Base-by-base conservation (phyloP, 1,284 basidiomycete species). In the Leccinum solheimii region DNA sequence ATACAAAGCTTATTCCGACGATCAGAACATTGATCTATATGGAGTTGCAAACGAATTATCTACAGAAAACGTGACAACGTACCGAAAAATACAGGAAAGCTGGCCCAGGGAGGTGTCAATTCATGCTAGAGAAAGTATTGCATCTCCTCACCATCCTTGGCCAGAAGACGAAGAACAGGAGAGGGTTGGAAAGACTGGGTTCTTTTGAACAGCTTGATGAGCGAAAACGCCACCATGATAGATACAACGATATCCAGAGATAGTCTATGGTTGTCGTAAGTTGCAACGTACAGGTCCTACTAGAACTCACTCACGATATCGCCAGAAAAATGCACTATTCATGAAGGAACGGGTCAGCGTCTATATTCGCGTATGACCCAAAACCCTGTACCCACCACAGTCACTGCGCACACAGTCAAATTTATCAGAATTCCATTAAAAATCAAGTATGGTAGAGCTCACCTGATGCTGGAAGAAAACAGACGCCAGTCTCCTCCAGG, bases 61-160 rank as follows among this genome's bases (percentile, higher is more conserved):
- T 26, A 19, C 11, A 3, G 13, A 48, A 56, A 14, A 56, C 13
- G 13, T 40, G 34, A 21, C 9, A 48, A 56, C 57, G n/a, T 11
- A 59, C 57, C 5, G 9, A 30, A 57, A 59, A 48, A 26, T 48
- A 59, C 27, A 59, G 3, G 21, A n/a, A 2, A 59, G 58, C 58
- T 59, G 34, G 27, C 32, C 32, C 32, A 34, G 23, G 14, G 13
- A 34, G 3, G 32, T 6, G 11, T 59, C 30, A 57, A 16, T 48
- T 48, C 2, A 56, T 27, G 36, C 11, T 26, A 26, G 30, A 19
- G 7, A 57, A 48, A 48, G 5, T 30, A 14, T n/a, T n/a, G 32
- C 5, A 34, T 32, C 2, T 8, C 7, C 58, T 56, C n/a, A 59
- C 58, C 58, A 34, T 59, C 58, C 11, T 7, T n/a, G 21, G 58